Evolutionary conservation across 495 filamentous ascomycete genomes (phyloP).

Genomic region (Penicillium crystallinum): DNA sequence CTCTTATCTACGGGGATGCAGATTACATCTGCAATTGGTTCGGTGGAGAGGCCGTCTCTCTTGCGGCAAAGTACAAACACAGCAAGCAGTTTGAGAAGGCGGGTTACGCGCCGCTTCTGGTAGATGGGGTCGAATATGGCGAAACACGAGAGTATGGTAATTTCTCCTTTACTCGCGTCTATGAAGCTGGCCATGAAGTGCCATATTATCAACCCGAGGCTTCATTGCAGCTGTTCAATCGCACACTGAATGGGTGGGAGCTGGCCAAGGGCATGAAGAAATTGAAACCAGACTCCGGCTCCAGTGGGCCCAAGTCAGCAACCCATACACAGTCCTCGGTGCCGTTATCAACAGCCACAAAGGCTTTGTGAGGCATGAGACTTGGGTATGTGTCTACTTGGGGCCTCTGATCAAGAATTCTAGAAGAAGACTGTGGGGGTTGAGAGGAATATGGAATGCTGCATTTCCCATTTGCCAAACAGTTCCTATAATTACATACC

Average conservation of each 20-base stretch:
- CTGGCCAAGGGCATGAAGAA: conserved; percentile 46
- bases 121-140: conserved; percentile 38
- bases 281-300: conserved; percentile 41
- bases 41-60: conserved; percentile 37
- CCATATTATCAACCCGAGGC: conserved; percentile 53
- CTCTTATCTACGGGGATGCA: conserved; percentile 61
- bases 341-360: conserved; percentile 31
- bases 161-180: conserved; percentile 54
- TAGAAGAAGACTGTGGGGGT: not conserved
- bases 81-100: conserved; percentile 36
- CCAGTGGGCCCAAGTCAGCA: conserved; percentile 41
- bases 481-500: not conserved
- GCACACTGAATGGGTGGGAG: conserved; percentile 49
- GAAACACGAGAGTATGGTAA: conserved; percentile 53
- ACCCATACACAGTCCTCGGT: conserved; percentile 56
- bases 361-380: not conserved
- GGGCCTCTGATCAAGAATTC: not conserved
- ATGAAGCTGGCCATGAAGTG: conserved; percentile 56
- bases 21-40: conserved; percentile 55
- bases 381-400: not conserved
- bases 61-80: conserved; percentile 36
- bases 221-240: conserved; percentile 47
- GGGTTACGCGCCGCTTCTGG: conserved; percentile 44
- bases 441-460: not conserved
- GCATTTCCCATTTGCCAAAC: not conserved